Evolutionary conservation across 2,329 filamentous ascomycete genomes (phyloP).

Genomic region (Blumeria graminis): DNA sequence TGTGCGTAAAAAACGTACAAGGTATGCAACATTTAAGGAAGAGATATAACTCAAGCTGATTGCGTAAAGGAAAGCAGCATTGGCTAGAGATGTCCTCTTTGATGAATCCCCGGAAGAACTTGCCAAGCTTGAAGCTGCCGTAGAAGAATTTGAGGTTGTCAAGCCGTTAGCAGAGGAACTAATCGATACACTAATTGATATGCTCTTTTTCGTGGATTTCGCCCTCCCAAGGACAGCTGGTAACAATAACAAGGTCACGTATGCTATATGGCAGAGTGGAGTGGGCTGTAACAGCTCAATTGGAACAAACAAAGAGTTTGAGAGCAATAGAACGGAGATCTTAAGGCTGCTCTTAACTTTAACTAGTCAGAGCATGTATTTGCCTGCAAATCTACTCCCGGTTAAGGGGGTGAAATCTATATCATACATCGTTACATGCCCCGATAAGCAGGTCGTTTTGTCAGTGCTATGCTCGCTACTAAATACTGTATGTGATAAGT

Average conservation of each 20-base stretch:
- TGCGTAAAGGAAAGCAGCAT: constrained; percentile 27
- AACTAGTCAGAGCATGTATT: constrained; percentile 82
- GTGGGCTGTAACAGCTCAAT: constrained; percentile 84
- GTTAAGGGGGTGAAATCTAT: constrained; percentile 62
- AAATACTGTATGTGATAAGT: constrained; percentile 49
- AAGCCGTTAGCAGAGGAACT: constrained; percentile 83
- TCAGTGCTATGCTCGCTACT: constrained; percentile 78
- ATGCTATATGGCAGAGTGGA: constrained; percentile 93
- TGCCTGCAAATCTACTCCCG: constrained; percentile 55
- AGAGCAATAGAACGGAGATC: constrained; percentile 81
- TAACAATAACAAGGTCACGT: constrained; percentile 59
- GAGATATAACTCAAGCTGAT: background rate
- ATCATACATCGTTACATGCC: constrained; percentile 68
- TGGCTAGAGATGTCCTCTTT: constrained; percentile 58
- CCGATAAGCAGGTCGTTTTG: constrained; percentile 77
- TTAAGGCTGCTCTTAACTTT: constrained; percentile 66
- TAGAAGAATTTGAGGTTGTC: constrained; percentile 50
- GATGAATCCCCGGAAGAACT: constrained; percentile 42
- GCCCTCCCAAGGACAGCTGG: constrained; percentile 53
- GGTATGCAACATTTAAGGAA: constrained; percentile 6
- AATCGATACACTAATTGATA: constrained; percentile 67
- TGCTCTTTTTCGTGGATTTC: constrained; percentile 80
- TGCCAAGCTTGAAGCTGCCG: constrained; percentile 21
- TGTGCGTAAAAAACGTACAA: constrained; percentile 42
- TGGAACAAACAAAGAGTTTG: constrained; percentile 71